A percentile compares a stretch with the other conserved stretches of the same genome.
Evolutionary conservation across 352 stramenopile genomes (phyloP).

Genomic region (Globisporangium takayamanum): DNA sequence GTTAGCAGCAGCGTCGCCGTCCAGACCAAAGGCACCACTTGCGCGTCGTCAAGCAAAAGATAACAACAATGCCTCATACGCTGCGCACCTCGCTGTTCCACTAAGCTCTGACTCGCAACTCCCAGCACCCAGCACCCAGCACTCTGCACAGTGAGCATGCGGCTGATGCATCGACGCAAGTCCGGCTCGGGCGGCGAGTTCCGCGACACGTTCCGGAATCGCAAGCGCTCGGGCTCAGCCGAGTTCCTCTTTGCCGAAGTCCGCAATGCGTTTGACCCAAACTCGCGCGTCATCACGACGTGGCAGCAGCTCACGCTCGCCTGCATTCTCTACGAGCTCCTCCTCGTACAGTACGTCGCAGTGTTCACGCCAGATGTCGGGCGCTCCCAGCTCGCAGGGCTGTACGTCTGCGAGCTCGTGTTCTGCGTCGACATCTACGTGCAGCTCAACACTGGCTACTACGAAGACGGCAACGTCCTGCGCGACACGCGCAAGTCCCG

Average conservation of each 20-base stretch:
- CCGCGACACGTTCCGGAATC: constrained; percentile 31
- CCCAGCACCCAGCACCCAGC: too few relatives aligned
- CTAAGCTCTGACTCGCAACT: too few relatives aligned
- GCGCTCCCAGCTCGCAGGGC: constrained; percentile 21
- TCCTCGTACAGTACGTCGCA: constrained; percentile 38
- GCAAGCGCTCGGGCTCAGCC: constrained; percentile 33
- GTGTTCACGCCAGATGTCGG: constrained; percentile 21
- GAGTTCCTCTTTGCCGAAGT: constrained; percentile 44
- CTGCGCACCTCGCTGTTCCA: too few relatives aligned
- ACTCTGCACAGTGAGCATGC: background rate
- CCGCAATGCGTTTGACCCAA: constrained; percentile 55
- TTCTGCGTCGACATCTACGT: constrained; percentile 65
- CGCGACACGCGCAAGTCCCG: constrained; percentile 47
- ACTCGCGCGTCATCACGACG: constrained; percentile 36
- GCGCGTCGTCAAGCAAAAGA: too few relatives aligned
- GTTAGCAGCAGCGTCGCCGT: too few relatives aligned
- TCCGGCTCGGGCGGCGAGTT: constrained; percentile 22
- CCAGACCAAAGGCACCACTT: too few relatives aligned
- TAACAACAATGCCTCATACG: too few relatives aligned
- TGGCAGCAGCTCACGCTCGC: constrained; percentile 52
- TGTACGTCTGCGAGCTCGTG: constrained; percentile 53
- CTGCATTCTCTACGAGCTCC: constrained; percentile 46
- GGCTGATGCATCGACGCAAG: constrained; percentile 2
- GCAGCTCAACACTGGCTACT: constrained; percentile 69
- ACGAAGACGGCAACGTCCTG: constrained; percentile 61